Evolutionary conservation across 306 rosid species (phyloP), one percentile per base, ranked within the genome.

Genomic region (Fragaria iinumae): DNA sequence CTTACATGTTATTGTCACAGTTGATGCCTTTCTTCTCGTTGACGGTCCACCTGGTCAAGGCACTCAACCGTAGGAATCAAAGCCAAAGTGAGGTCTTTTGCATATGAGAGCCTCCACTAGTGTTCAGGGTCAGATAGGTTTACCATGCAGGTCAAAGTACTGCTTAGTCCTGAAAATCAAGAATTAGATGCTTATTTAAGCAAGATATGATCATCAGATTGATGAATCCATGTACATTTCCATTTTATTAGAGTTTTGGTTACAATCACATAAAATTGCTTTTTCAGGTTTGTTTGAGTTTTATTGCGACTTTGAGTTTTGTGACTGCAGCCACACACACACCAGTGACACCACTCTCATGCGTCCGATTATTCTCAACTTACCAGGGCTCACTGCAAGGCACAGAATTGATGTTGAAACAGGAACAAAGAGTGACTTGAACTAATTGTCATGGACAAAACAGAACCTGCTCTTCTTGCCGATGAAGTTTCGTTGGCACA

Each of bases 1-100:
- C 34, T 73, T 55, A 39, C 67, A 16, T 12, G 6, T 36, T 72
- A 38, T 73, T 73, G 20, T 55, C 10, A 27, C 76, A 73, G 76
- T 55, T 8, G 76, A 73, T 27, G 76, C 43, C 39, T 55, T 73
- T 38, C 44, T 73, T 39, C 67, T 39, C 17, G 12, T 43, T 10
- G 76, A 73, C 23, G 48, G 38, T 39, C 39, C 52, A 8, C 56
- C 57, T 2, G 57, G 67, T 8, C 53, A 55, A 72, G 76, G 38
- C 76, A 53, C 76, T 36, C 76, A 39, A 55, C 60, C 67, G 8
- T 67, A 72, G n/a, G 60, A 56, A 23, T 4, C 50, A 14, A 34
- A 0, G 14, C 49, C 67, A 59, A 39, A 55, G 52, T 41, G 21
- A 55, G 38, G 21, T 39, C 36, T 38, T 2, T 13, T 71, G 64